phyloP scores from a whole-genome alignment of 345 rosid genomes.

The Erysimum cheiranthoides region DNA sequence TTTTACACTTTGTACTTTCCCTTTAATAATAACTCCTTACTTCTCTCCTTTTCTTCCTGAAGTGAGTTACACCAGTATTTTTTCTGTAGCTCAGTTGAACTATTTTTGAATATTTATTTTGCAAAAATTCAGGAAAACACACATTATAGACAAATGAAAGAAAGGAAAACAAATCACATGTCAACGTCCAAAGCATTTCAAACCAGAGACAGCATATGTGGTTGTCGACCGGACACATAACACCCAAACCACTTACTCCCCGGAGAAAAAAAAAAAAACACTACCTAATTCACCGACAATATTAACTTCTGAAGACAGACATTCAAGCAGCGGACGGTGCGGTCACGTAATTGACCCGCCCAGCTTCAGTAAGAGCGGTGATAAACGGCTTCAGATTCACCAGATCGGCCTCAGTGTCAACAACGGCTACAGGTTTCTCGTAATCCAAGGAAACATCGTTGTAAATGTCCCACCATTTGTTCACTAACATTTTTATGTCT shows the following conservation, averaged over 20 bases:
- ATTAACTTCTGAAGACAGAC: background rate
- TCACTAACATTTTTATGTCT: slow-evolving; percentile 72
- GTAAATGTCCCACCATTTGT: slow-evolving; percentile 86
- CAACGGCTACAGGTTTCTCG: slow-evolving; percentile 33
- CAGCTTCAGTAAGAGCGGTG: slow-evolving; percentile 65
- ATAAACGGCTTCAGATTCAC: slow-evolving; percentile 55
- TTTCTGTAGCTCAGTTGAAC: background rate
- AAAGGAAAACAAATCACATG: background rate
- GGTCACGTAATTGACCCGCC: slow-evolving; percentile 52
- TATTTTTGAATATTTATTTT: background rate
- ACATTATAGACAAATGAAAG: background rate
- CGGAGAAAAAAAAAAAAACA: background rate
- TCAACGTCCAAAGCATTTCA: background rate
- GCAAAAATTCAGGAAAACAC: background rate
- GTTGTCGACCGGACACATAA: background rate
- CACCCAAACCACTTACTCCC: background rate
- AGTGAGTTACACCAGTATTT: background rate
- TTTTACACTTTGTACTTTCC: slow-evolving; percentile 22
- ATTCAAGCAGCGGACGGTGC: slow-evolving; percentile 87
- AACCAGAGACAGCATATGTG: slow-evolving; percentile 3
- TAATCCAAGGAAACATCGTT: slow-evolving; percentile 67
- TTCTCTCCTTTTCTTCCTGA: background rate
- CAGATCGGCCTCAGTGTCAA: slow-evolving; percentile 18
- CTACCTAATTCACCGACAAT: background rate
- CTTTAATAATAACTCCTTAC: slow-evolving; percentile 4